Base-by-base conservation (phyloP, 352 stramenopile genomes). In the Discostella stelligera region DNA sequence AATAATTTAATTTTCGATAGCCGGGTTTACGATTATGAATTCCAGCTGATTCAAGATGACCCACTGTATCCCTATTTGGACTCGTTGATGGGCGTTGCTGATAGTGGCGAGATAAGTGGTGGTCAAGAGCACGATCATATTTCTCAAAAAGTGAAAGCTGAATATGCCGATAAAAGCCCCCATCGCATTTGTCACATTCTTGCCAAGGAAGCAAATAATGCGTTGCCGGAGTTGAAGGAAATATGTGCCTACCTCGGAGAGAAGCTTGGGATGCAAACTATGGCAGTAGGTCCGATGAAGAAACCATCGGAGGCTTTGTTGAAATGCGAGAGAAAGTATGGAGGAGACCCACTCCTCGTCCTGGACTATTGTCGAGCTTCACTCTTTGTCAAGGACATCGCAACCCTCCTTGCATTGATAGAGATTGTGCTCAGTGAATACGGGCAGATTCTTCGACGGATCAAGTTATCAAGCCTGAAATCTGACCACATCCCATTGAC, bases 261-360 rank as follows among this genome's bases (percentile, higher is more conserved):
- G 23, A 77, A 71, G 30, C 55, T 77, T 25, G 46, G 44, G 18
- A 71, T 77, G 27, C 48, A 66, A 32, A 77, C 69, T 4, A 68
- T 79, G 32, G 71, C 62, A 10, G 71, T 80, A 44, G 71, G 65
- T 25, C 67, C 60, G 30, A 50, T 67, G 8, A 80, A 80, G 25
- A 74, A 66, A 63, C 20, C 61, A 70, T 59, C 63, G 2, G 54
- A 41, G 18, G 73, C 73, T 46, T 49, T 77, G 23, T 21, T 61
- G 32, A 80, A 80, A 46, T 60, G 62, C 55, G 62, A 74, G 16
- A 70, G 53, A 25, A 76, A 77, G 46, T 80, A 80, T 41, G 73
- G 55, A 39, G 73, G 73, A 49, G 63, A 80, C 62, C 65, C 66
- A 23, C 66, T 71, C 21, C 55, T 72, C n/a, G 54, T 80, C 9